Base-by-base conservation (phyloP, 75 land plant genomes). In the Sequoiadendron giganteum region DNA sequence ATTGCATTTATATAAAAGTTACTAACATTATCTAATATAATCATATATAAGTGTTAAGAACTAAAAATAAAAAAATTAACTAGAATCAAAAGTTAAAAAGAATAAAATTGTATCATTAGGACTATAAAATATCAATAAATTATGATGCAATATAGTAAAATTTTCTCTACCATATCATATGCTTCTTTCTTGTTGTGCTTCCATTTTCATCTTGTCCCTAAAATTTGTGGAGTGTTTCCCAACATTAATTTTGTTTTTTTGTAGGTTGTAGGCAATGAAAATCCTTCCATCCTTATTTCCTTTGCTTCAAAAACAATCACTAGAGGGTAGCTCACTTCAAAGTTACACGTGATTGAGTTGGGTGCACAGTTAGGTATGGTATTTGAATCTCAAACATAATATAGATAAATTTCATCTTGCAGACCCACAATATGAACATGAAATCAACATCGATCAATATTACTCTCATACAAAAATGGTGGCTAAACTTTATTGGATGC, bases 181-280 rank as follows among this genome's bases (percentile, higher is more conserved):
- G 16, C 84, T 47, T 47, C 16, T 82, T 82, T 42, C 49, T 1
- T 47, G 49, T 61, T 36, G 40, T 19, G 14, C 14, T 86, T 88
- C 30, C 30, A 55, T 40, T 86, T 48, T 28, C 58, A 73, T 77
- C 19, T 80, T 65, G 38, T 40, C 8, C 1, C 38, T 81, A 76
- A 52, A 75, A 16, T 34, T 39, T 85, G 16, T 72, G 55, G 10
- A 49, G 40, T 52, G 19, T 45, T 54, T 40, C 10, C 2, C 5
- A 84, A 88, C 56, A 3, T n/a, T 82, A 32, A n/a, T n/a, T n/a
- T n/a, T 82, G 5, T 82, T 25, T 86, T 40, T 79, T 16, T 87
- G 39, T 88, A 97, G 99, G 97, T 97, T 88, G 47, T 95, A 34
- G 97, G 99, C 38, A 98, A 92, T 91, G 99, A 96, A 43, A 95